Conservation (phyloP, 257 asterid genomes). For the Coffea eugenioides region DNA sequence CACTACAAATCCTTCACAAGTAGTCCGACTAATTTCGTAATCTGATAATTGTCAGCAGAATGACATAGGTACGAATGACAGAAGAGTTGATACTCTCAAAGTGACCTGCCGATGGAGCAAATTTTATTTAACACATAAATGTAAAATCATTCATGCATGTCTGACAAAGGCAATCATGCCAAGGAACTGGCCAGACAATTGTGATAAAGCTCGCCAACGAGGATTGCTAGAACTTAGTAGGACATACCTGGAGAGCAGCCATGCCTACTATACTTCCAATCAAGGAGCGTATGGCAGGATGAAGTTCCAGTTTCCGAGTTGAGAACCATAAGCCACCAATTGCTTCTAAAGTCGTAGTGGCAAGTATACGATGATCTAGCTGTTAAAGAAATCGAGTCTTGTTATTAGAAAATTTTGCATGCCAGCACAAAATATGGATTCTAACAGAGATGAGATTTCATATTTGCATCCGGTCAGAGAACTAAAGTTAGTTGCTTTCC, state of each 20-base stretch:
- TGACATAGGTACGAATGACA: slow-evolving; percentile 77
- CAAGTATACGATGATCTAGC: too few relatives aligned
- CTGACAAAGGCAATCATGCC: too few relatives aligned
- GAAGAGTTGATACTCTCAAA: slow-evolving; percentile 75
- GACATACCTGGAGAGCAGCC: slow-evolving; percentile 81
- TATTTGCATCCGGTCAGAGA: neutral
- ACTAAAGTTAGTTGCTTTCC: neutral
- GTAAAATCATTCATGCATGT: neutral
- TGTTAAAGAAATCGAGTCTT: too few relatives aligned
- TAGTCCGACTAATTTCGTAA: too few relatives aligned
- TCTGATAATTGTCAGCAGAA: neutral
- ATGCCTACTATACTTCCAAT: slow-evolving; percentile 86
- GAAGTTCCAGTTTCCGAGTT: slow-evolving; percentile 67
- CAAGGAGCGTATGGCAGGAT: slow-evolving; percentile 68
- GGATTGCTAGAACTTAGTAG: neutral
- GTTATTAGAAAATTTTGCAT: too few relatives aligned
- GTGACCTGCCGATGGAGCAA: slow-evolving; percentile 52
- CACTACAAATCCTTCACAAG: neutral
- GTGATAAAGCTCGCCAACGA: too few relatives aligned
- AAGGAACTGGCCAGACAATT: too few relatives aligned
- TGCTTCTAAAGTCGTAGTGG: slow-evolving; percentile 32
- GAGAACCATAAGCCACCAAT: slow-evolving; percentile 76
- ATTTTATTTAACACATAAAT: neutral
- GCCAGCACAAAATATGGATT: neutral
- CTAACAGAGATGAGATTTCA: neutral